A percentile compares a stretch with the other conserved stretches of the same genome.
These are phyloP conservation scores for Tremellales sp. DNA, from an alignment of 1,284 basidiomycete genomes.

Conservation along the genomic window DNA sequence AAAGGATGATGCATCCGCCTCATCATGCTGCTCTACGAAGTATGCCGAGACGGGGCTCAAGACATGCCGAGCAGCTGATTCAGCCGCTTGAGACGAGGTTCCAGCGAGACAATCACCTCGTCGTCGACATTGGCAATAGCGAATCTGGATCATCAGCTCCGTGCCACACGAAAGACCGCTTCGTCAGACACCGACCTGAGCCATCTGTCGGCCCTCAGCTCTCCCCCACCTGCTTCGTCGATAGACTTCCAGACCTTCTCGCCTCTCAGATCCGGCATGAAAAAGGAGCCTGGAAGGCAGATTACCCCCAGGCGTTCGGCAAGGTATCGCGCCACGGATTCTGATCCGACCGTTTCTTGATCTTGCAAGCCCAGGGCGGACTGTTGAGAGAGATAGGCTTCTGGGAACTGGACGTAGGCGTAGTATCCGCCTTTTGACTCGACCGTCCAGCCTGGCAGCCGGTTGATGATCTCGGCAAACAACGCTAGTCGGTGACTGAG, in stretches of 20 bases:
- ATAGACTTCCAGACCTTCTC: conserved; percentile 36
- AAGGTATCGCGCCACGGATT: conserved; percentile 59
- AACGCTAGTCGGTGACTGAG: conserved; percentile 59
- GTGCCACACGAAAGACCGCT: background rate
- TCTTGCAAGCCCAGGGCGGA: conserved; percentile 12
- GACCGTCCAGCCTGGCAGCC: conserved; percentile 59
- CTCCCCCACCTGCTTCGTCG: conserved; percentile 25
- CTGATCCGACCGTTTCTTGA: conserved; percentile 49
- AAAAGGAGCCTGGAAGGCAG: conserved; percentile 66
- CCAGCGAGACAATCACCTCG: conserved; percentile 58
- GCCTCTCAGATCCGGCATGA: conserved; percentile 48
- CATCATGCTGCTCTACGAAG: too few species aligned
- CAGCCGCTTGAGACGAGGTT: conserved; percentile 56
- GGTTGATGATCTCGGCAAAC: conserved; percentile 51
- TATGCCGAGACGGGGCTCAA: too few species aligned
- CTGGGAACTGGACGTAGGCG: conserved; percentile 68
- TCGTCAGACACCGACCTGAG: conserved; percentile 55
- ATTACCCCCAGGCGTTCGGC: conserved; percentile 64
- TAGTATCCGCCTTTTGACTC: conserved; percentile 68
- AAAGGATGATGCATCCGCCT: too few species aligned
- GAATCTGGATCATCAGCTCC: conserved; percentile 50
- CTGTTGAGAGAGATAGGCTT: conserved; percentile 46
- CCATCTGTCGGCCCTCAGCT: conserved; percentile 55
- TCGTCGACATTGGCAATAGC: conserved; percentile 77
- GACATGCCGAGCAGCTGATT: conserved; percentile 42